These are phyloP conservation scores for Aquilaria malaccensis DNA, from an alignment of 345 rosid genomes.

Conservation along the genomic window DNA sequence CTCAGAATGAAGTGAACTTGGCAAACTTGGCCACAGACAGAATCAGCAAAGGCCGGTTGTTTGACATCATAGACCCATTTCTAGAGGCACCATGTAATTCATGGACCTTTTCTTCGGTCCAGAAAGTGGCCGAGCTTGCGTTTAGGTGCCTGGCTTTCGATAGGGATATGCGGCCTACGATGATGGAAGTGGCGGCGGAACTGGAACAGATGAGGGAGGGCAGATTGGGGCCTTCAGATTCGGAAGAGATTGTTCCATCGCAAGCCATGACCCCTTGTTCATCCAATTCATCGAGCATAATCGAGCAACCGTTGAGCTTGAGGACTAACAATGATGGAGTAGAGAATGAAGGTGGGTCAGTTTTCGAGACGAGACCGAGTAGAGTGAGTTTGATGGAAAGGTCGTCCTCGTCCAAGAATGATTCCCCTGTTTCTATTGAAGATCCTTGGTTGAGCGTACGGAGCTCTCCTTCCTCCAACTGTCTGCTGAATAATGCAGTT, in stretches of 20 bases:
- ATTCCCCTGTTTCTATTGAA: slow-evolving; percentile 34
- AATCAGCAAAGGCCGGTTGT: slow-evolving; percentile 42
- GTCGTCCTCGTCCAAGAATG: slow-evolving; percentile 3
- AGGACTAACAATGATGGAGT: slow-evolving; percentile 8
- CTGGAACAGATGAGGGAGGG: slow-evolving; percentile 35
- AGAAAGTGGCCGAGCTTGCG: slow-evolving; percentile 57
- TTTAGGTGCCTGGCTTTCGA: slow-evolving; percentile 68
- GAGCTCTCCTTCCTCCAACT: slow-evolving; percentile 50
- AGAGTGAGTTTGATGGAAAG: slow-evolving; percentile 19
- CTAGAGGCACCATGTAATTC: slow-evolving; percentile 29
- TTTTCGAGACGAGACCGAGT: slow-evolving; percentile 9
- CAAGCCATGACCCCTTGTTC: slow-evolving; percentile 8
- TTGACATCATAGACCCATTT: slow-evolving; percentile 52
- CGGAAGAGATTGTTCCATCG: slow-evolving; percentile 20
- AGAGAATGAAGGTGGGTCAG: slow-evolving; percentile 6
- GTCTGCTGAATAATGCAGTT: slow-evolving; percentile 23
- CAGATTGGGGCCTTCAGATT: slow-evolving; percentile 15
- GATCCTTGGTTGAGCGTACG: slow-evolving; percentile 44
- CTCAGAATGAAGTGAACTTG: slow-evolving; percentile 48
- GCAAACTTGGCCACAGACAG: slow-evolving; percentile 52
- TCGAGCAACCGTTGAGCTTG: slow-evolving; percentile 25
- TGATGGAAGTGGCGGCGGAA: slow-evolving; percentile 52
- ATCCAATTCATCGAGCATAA: slow-evolving; percentile 22
- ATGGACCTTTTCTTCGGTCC: slow-evolving; percentile 36
- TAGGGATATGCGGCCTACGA: slow-evolving; percentile 61